These are phyloP conservation scores for Xylariaceae sp. DNA, from an alignment of 2,329 filamentous ascomycete genomes.

Conservation along the genomic window DNA sequence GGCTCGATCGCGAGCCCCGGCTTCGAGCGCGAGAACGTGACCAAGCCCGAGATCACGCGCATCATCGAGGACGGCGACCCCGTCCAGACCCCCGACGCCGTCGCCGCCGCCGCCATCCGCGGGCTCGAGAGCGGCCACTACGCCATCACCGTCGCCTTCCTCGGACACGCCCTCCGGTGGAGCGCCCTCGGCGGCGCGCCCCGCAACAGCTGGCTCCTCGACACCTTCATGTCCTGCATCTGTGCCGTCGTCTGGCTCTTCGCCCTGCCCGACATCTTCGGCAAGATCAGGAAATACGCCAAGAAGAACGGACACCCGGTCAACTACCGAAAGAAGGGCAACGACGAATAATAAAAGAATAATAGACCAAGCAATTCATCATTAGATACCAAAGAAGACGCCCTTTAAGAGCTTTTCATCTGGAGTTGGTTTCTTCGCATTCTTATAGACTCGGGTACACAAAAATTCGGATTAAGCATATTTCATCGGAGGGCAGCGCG, in stretches of 20 bases:
- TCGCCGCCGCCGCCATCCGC: constrained; percentile 63
- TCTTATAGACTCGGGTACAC: no score
- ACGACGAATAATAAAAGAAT: constrained; percentile 7
- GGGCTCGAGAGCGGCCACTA: constrained; percentile 78
- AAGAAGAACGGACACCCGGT: constrained; percentile 55
- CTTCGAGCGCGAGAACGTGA: constrained; percentile 65
- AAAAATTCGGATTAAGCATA: no score
- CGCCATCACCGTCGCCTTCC: constrained; percentile 67
- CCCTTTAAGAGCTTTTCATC: no score
- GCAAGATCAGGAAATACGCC: constrained; percentile 51
- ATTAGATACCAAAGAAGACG: no score
- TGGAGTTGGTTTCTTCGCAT: no score
- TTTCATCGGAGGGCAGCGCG: no score
- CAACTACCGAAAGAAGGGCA: constrained; percentile 36
- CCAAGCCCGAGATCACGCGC: constrained; percentile 75
- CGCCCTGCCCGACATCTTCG: constrained; percentile 49
- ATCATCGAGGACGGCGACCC: constrained; percentile 79
- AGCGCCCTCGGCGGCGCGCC: constrained; percentile 48
- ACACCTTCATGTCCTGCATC: constrained; percentile 52
- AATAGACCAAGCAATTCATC: no score
- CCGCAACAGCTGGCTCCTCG: constrained; percentile 55
- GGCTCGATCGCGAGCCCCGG: constrained; percentile 78
- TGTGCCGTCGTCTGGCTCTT: constrained; percentile 53
- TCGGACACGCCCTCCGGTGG: constrained; percentile 69
- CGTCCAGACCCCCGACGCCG: constrained; percentile 69